A percentile compares a stretch with the other conserved stretches of the same genome.
phyloP scores from a whole-genome alignment of 768 basidiomycete species.

The Russula earlei region DNA sequence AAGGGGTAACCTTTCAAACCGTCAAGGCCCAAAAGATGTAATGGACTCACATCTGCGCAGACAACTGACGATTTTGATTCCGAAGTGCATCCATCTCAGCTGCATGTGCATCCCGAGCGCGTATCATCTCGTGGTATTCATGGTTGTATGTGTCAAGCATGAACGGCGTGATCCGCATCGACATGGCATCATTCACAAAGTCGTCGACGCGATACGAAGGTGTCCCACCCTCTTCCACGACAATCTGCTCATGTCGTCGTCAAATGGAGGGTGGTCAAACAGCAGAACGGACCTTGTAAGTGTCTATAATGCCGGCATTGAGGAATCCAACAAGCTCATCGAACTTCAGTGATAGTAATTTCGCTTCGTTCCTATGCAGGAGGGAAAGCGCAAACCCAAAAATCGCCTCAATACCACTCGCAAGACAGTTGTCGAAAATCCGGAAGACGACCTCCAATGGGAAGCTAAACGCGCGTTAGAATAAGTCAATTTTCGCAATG shows the following conservation, averaged over 20 bases:
- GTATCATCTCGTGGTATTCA: slow-evolving; percentile 78
- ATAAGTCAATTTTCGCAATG: neutral
- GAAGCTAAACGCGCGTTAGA: slow-evolving; percentile 45
- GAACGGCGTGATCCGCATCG: slow-evolving; percentile 84
- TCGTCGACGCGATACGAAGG: slow-evolving; percentile 58
- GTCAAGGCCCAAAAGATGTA: neutral
- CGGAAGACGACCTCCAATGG: slow-evolving; percentile 91
- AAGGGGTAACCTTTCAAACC: neutral
- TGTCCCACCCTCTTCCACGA: neutral
- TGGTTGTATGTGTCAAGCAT: slow-evolving; percentile 87
- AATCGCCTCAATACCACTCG: slow-evolving; percentile 94
- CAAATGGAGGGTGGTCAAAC: neutral
- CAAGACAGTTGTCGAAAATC: slow-evolving; percentile 93
- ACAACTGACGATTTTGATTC: slow-evolving; percentile 66
- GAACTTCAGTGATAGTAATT: slow-evolving; percentile 72
- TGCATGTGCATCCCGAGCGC: slow-evolving; percentile 73
- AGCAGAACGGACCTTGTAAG: slow-evolving; percentile 47
- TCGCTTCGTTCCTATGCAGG: slow-evolving; percentile 79
- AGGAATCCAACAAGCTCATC: slow-evolving; percentile 84
- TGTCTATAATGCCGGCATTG: slow-evolving; percentile 73
- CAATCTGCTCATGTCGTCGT: neutral
- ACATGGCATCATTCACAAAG: slow-evolving; percentile 82
- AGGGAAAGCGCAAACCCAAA: slow-evolving; percentile 90
- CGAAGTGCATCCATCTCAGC: slow-evolving; percentile 76
- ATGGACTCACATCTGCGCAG: slow-evolving; percentile 64